Evolutionary conservation across 805 yeast species (phyloP).

Genomic region (Suhomyces emberorum): DNA sequence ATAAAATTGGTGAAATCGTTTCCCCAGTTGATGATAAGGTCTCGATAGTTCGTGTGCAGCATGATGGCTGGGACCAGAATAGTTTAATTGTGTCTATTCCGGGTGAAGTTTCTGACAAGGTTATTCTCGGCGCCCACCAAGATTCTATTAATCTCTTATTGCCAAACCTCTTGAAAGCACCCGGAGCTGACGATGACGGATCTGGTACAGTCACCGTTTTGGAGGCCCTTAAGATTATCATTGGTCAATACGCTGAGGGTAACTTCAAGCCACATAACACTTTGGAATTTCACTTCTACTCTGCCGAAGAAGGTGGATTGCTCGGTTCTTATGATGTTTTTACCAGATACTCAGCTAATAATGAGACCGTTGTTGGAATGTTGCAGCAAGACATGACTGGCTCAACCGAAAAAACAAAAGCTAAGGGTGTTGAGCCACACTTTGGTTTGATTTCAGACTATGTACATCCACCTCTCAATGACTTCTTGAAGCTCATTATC

Average conservation of each 20-base stretch:
- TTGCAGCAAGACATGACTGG: conserved; percentile 97
- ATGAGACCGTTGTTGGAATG: conserved; percentile 70
- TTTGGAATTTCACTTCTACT: conserved; percentile 88
- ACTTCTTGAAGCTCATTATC: conserved; percentile 61
- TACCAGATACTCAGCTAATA: conserved; percentile 42
- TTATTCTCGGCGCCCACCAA: conserved; percentile 86
- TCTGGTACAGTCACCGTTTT: conserved; percentile 78
- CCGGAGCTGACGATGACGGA: conserved; percentile 96
- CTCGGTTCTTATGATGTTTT: conserved; percentile 83
- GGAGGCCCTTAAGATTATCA: conserved; percentile 68
- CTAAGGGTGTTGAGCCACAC: conserved; percentile 53
- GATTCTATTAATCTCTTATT: conserved; percentile 76
- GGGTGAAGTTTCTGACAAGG: conserved; percentile 47
- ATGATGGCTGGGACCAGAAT: conserved; percentile 72
- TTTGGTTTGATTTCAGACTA: conserved; percentile 81
- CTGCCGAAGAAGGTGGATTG: conserved; percentile 93
- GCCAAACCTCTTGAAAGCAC: conserved; percentile 69
- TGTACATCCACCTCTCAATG: conserved; percentile 52
- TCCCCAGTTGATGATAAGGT: conserved; percentile 22
- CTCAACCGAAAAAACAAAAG: conserved; percentile 50
- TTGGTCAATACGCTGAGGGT: conserved; percentile 25
- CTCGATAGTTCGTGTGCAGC: conserved; percentile 50
- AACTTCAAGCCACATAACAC: conserved; percentile 62
- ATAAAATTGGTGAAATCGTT: conserved; percentile 42
- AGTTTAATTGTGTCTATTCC: conserved; percentile 66